A percentile compares a stretch with the other conserved stretches of the same genome.
These are phyloP conservation scores for Acer campestre DNA, from an alignment of 345 rosid species.

Conservation along the genomic window DNA sequence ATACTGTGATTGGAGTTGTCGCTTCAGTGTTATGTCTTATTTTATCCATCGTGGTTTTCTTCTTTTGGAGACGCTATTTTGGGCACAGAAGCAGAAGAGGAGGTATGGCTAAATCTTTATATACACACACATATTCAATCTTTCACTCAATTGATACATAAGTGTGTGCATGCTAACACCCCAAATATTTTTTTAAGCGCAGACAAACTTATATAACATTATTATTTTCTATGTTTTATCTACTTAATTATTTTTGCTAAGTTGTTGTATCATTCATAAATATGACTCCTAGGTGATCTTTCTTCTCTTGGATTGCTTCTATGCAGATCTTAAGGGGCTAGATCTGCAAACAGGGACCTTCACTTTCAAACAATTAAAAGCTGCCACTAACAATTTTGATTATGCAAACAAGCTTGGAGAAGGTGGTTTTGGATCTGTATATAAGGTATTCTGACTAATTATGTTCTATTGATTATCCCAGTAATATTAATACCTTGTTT, in stretches of 20 bases:
- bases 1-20: slow-evolving; percentile 17
- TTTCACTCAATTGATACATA: background rate
- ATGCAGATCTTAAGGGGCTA: slow-evolving; percentile 22
- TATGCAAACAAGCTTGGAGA: slow-evolving; percentile 46
- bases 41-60: slow-evolving; percentile 2
- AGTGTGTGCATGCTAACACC: background rate
- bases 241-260: background rate
- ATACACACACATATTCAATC: background rate
- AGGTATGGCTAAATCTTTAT: slow-evolving; percentile 19
- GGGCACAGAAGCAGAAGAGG: background rate
- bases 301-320: background rate
- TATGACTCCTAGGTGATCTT: background rate
- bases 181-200: background rate
- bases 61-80: slow-evolving; percentile 27
- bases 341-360: slow-evolving; percentile 44
- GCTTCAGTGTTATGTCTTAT: slow-evolving; percentile 12
- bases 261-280: background rate
- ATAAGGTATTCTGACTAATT: slow-evolving; percentile 35
- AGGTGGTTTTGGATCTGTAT: slow-evolving; percentile 56
- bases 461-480: background rate
- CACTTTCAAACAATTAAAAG: slow-evolving; percentile 43
- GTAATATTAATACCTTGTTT: background rate
- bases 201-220: background rate
- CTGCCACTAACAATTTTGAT: slow-evolving; percentile 43
- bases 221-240: too few relatives aligned